Conservation (phyloP, 1,139 yeast species). For the Suhomyces bokatorum region DNA sequence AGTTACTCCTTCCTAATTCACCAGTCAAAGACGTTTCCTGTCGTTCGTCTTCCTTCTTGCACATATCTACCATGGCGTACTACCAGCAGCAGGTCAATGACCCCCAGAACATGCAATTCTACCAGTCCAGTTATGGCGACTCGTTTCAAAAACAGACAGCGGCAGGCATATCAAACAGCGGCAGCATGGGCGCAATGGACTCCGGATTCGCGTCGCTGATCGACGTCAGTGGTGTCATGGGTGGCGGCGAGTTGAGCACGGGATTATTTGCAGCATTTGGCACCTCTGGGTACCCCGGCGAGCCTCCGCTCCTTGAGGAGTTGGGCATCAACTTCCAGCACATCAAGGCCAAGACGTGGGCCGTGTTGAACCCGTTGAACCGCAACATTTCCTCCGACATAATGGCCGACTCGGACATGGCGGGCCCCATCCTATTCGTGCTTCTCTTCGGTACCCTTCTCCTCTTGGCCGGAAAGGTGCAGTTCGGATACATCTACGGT, state of each 20-base stretch:
- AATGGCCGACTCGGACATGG: slow-evolving; percentile 88
- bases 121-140: slow-evolving; percentile 43
- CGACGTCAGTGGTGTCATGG: slow-evolving; percentile 51
- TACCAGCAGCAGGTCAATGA: slow-evolving; percentile 38
- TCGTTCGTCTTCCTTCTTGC: not conserved
- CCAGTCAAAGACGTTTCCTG: not conserved
- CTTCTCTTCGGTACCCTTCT: slow-evolving; percentile 83
- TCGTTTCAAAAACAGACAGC: slow-evolving; percentile 27
- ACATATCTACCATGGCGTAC: slow-evolving; percentile 33
- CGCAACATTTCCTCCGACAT: slow-evolving; percentile 65
- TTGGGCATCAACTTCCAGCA: slow-evolving; percentile 90
- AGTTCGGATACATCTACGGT: slow-evolving; percentile 95
- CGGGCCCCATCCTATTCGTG: slow-evolving; percentile 93
- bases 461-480: slow-evolving; percentile 85
- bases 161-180: slow-evolving; percentile 12
- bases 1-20: not conserved
- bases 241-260: slow-evolving; percentile 58
- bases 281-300: slow-evolving; percentile 90
- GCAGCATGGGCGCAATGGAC: slow-evolving; percentile 42
- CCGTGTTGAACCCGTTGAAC: slow-evolving; percentile 79
- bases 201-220: slow-evolving; percentile 37
- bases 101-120: slow-evolving; percentile 48
- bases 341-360: slow-evolving; percentile 79
- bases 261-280: slow-evolving; percentile 93
- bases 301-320: slow-evolving; percentile 89